phyloP scores from a whole-genome alignment of 2,329 filamentous ascomycete species.

The Trichoderma koningii region DNA sequence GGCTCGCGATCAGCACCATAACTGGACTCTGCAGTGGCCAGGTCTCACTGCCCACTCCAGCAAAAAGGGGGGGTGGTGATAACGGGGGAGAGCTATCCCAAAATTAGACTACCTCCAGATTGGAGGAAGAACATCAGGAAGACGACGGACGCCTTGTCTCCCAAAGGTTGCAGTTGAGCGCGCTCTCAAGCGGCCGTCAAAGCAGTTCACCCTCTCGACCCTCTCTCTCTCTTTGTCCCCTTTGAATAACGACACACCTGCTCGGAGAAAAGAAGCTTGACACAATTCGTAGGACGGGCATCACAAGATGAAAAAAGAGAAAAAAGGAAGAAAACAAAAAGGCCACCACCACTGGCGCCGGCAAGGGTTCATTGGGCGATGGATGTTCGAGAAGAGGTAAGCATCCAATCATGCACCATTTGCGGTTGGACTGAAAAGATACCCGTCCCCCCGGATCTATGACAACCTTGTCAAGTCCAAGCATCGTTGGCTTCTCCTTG shows the following conservation, averaged over 20 bases:
- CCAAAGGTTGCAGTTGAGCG: neutral
- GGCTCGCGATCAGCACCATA: neutral
- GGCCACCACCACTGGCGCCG: neutral
- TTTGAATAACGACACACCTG: neutral
- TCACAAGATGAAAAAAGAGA: neutral
- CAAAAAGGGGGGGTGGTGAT: neutral
- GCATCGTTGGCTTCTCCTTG: neutral
- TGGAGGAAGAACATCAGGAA: too few species aligned
- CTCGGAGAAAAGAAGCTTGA: neutral
- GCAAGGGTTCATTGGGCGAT: neutral
- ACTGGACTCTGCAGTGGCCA: neutral
- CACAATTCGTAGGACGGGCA: neutral
- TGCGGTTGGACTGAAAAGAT: neutral
- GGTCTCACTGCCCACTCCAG: neutral
- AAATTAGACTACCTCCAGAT: neutral
- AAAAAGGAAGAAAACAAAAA: neutral
- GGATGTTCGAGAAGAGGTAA: neutral
- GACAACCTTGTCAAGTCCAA: neutral
- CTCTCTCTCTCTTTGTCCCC: neutral
- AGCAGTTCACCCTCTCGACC: too few species aligned
- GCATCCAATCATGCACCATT: slow-evolving; percentile 1
- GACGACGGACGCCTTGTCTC: neutral
- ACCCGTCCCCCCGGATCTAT: slow-evolving; percentile 2
- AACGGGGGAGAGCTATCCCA: neutral
- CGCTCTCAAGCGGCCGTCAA: slow-evolving; percentile 5